Percentiles rank a stretch among this genome's conserved stretches.
These are phyloP conservation scores for Sporothrix euskadiensis DNA, from an alignment of 2,329 filamentous ascomycete species.

Conservation along the genomic window DNA sequence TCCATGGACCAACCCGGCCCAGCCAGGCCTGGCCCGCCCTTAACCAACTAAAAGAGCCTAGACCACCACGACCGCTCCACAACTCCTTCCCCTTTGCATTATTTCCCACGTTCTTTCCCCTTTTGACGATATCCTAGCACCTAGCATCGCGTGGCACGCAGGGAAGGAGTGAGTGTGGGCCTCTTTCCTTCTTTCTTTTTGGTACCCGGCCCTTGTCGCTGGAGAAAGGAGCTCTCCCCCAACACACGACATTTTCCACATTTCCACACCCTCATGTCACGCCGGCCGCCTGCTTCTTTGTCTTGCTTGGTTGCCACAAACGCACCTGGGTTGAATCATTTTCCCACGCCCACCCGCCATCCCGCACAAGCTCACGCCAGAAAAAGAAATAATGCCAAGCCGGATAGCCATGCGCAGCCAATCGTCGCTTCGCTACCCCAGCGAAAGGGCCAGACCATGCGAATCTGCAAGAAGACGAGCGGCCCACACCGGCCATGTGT, in stretches of 20 bases:
- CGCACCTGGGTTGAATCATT: neutral
- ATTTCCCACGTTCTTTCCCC: neutral
- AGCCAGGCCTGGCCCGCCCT: neutral
- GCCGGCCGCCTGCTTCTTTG: neutral
- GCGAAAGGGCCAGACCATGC: neutral
- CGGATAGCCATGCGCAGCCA: neutral
- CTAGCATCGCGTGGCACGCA: slow-evolving; percentile 3
- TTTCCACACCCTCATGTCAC: neutral
- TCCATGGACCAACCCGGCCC: slow-evolving; percentile 2
- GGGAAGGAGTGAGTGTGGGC: neutral
- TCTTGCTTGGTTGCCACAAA: neutral
- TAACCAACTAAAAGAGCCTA: neutral
- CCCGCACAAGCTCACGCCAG: neutral
- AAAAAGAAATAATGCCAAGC: slow-evolving; percentile 10
- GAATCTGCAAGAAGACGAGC: neutral
- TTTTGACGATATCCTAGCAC: neutral
- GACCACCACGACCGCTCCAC: neutral
- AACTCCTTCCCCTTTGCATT: neutral
- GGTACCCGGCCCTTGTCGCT: neutral
- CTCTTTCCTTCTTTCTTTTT: neutral
- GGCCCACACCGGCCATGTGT: slow-evolving; percentile 8
- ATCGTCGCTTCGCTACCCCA: neutral
- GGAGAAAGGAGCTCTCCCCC: neutral
- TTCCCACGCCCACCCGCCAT: neutral
- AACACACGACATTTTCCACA: slow-evolving; percentile 3